A percentile compares a stretch with the other conserved stretches of the same genome.
These are phyloP conservation scores for Guadua angustifolia DNA, from an alignment of 176 grass and related monocot species.

Conservation along the genomic window DNA sequence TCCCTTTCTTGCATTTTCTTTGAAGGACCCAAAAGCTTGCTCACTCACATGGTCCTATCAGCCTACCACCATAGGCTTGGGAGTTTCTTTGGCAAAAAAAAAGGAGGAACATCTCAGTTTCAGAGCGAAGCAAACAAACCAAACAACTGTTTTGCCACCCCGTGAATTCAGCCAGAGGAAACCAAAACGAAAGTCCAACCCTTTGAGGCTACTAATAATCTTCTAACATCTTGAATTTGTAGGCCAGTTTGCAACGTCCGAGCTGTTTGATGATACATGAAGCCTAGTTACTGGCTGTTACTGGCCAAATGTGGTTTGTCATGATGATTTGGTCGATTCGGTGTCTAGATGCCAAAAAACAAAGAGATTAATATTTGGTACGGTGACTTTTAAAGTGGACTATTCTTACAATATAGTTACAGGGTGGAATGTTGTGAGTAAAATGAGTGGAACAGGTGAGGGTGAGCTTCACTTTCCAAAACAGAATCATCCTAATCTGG, in stretches of 20 bases:
- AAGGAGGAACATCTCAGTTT: not conserved
- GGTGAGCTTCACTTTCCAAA: constrained; percentile 29
- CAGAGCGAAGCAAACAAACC: not conserved
- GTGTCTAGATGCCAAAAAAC: constrained; percentile 7
- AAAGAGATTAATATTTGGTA: constrained; percentile 9
- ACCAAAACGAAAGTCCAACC: not conserved
- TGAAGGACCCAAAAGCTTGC: constrained; percentile 38
- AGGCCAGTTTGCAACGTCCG: too few species aligned
- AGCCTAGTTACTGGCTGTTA: not conserved
- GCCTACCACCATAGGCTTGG: not conserved
- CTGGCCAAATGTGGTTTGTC: not conserved
- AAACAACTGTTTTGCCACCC: not conserved
- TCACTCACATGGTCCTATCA: constrained; percentile 36
- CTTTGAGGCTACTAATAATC: not conserved
- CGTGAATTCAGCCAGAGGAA: constrained; percentile 1
- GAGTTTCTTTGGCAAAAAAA: not conserved
- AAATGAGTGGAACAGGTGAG: constrained; percentile 49
- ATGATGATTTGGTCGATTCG: not conserved
- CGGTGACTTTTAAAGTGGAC: constrained; percentile 20
- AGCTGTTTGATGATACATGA: not conserved
- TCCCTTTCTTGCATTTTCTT: constrained; percentile 41
- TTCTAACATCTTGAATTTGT: not conserved
- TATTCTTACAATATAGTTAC: not conserved
- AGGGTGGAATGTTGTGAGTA: constrained; percentile 32
- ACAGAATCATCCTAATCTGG: constrained; percentile 40